Evolutionary conservation across 225 moss, liverwort and hornwort genomes (phyloP).

Genomic region (Antitrichia curtipendula): DNA sequence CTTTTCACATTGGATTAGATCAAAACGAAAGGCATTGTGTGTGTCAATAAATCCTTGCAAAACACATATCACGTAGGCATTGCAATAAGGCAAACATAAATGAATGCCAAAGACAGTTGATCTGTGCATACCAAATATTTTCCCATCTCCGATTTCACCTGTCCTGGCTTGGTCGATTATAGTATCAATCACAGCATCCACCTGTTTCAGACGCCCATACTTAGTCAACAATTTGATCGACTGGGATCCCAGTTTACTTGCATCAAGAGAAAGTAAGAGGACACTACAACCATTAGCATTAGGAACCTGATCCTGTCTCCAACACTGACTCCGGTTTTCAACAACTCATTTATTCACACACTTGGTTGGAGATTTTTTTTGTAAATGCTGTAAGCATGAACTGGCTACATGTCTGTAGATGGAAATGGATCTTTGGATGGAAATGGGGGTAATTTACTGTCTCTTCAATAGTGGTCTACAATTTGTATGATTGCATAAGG

Average conservation of each 20-base stretch:
- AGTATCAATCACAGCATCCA: slow-evolving; percentile 67
- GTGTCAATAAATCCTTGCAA: neutral
- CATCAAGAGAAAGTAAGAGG: neutral
- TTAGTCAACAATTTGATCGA: neutral
- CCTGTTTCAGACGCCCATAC: slow-evolving; percentile 12
- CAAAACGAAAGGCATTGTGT: neutral
- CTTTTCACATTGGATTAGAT: neutral
- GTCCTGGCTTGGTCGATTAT: slow-evolving; percentile 75
- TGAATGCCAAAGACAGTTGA: neutral
- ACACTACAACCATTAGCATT: neutral
- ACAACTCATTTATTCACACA: neutral
- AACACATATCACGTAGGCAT: neutral
- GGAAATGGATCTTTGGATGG: neutral
- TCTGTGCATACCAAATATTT: slow-evolving; percentile 53
- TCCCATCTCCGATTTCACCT: slow-evolving; percentile 95
- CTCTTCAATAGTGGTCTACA: neutral
- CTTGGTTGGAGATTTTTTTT: neutral
- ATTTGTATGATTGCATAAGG: neutral
- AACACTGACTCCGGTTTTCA: neutral
- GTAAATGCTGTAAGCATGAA: neutral
- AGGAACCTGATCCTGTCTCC: neutral
- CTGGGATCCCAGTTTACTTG: neutral
- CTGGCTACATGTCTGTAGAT: neutral
- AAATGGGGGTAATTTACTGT: neutral
- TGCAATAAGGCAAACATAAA: neutral